These are phyloP conservation scores for Colletotrichum tofieldiae DNA, from an alignment of 2,329 filamentous ascomycete species.

Conservation along the genomic window DNA sequence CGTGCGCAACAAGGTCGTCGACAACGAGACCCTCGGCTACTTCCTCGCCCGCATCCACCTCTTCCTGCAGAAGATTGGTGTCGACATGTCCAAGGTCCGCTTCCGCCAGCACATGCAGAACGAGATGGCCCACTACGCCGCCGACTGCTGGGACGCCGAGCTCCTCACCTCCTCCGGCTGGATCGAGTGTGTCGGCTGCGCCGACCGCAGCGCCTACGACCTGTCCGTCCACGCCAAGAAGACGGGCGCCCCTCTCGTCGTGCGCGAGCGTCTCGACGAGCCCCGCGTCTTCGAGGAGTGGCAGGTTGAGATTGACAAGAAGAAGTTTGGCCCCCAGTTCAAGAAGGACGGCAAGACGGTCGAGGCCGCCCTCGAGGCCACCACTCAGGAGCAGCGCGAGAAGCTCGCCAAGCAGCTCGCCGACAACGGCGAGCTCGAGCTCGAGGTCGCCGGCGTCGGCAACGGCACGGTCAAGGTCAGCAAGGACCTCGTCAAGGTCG, in stretches of 20 bases:
- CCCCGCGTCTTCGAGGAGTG: constrained; percentile 89
- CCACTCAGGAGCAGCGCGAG: constrained; percentile 87
- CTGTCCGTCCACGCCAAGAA: constrained; percentile 93
- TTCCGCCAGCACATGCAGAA: constrained; percentile 96
- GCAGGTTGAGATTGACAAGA: constrained; percentile 90
- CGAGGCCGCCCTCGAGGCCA: constrained; percentile 82
- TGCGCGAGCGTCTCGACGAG: constrained; percentile 84
- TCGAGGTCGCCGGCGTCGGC: constrained; percentile 79
- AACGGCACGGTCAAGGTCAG: constrained; percentile 84
- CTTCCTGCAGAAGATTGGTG: constrained; percentile 90
- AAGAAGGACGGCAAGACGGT: constrained; percentile 94
- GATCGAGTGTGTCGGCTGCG: constrained; percentile 98
- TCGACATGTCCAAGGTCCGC: constrained; percentile 89
- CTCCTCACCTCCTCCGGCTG: constrained; percentile 93
- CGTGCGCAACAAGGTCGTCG: constrained; percentile 85
- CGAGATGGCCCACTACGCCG: constrained; percentile 89
- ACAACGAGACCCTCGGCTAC: constrained; percentile 98
- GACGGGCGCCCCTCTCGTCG: constrained; percentile 88
- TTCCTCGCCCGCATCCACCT: constrained; percentile 95
- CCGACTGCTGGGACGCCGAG: constrained; percentile 98
- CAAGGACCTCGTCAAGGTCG: constrained; percentile 86
- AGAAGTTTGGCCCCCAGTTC: constrained; percentile 95
- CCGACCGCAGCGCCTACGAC: constrained; percentile 96
- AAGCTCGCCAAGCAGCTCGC: constrained; percentile 82
- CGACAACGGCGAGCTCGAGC: constrained; percentile 80